Conservation (phyloP, 78 protist species). For the Guillardia theta region DNA sequence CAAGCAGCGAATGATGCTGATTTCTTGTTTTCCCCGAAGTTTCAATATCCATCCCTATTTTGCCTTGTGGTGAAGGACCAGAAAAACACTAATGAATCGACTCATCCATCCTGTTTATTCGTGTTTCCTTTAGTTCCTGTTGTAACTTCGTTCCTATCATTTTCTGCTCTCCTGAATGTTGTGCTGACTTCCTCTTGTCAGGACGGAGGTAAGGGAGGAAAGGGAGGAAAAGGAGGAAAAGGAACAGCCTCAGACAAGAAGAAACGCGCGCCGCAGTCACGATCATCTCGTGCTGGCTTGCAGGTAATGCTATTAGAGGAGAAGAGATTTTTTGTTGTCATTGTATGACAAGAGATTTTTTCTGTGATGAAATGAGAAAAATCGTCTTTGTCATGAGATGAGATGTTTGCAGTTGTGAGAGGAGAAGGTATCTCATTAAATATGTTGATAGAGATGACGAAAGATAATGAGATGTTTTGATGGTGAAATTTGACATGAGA, state of each 20-base stretch:
- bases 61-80: background rate
- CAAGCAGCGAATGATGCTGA: background rate
- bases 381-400: too few relatives aligned
- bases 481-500: background rate
- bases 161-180: background rate
- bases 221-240: conserved; percentile 41
- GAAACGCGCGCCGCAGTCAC: conserved; percentile 29
- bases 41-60: background rate
- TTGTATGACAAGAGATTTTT: too few relatives aligned
- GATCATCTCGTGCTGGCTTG: conserved; percentile 37
- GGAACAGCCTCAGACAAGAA: conserved; percentile 34
- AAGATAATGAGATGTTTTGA: too few relatives aligned
- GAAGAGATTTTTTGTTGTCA: too few relatives aligned
- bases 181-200: background rate
- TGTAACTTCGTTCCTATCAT: background rate
- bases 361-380: too few relatives aligned
- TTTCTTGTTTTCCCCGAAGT: too few relatives aligned
- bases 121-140: background rate
- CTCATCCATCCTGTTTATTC: background rate
- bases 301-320: too few relatives aligned
- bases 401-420: too few relatives aligned
- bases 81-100: background rate
- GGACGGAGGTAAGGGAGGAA: conserved; percentile 37
- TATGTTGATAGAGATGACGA: too few relatives aligned
- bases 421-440: too few relatives aligned